Evolutionary conservation across 148 eudicot species (phyloP), one percentile per base, ranked within the genome.

Genomic region (Fagopyrum tataricum): DNA sequence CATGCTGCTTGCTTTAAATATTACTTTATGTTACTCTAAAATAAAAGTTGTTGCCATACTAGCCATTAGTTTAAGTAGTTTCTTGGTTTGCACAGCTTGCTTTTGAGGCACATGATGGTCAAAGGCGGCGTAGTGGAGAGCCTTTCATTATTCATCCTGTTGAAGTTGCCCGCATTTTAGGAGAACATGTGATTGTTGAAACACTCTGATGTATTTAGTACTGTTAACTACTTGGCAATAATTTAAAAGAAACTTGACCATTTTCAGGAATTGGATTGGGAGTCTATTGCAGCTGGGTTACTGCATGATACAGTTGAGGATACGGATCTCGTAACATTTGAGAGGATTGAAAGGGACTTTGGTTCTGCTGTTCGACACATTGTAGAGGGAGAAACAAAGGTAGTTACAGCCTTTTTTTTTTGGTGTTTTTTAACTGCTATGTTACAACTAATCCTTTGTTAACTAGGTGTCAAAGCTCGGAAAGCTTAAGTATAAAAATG

Each of bases 351-450:
- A 77, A 82, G 80, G 56, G 92, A 90, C 39, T 95, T 95, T 78
- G 97, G 99, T 59, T 78, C 88, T 58, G 83, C 97, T 68, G 99
- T 95, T 43, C 94, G 97, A 62, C 90, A 73, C 73, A 95, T 95
- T 77, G 99, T 95, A 39, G 99, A 95, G 89, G 99, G 99, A 81
- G 99, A 95, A 83, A 95, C 99, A 47, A 95, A 95, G 97, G 97
- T 90, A 64, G 78, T 43, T 73, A 48, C 78, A 20, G 20, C 42
- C 71, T 9, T 70, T 47, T 13, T 51, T 42, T 42, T n/a, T n/a
- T n/a, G n/a, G 58, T 72, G 68, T 74, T 48, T 75, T 52, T 10
- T 49, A n/a, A 75, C 42, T 73, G 12, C 51, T 6, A 40, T 69
- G 43, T 40, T 55, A 44, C 46, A 31, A 55, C 7, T 17, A 23